phyloP scores from a whole-genome alignment of 805 yeast genomes.

The Candida ovalis region DNA sequence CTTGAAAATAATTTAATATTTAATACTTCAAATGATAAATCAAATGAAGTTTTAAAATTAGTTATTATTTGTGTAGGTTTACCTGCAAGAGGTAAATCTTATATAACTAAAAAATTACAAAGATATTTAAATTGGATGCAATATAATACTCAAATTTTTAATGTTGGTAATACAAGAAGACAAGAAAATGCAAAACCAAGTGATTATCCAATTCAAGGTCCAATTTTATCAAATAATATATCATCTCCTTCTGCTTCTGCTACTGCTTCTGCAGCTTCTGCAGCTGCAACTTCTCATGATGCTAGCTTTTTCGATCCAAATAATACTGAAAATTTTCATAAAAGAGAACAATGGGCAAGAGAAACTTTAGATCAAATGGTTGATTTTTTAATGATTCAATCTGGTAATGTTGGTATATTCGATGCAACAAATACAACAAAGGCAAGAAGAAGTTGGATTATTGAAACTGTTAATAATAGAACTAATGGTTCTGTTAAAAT shows the following conservation, averaged over 20 bases:
- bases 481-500: constrained; percentile 34
- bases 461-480: constrained; percentile 33
- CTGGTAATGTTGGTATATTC: constrained; percentile 52
- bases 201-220: constrained; percentile 33
- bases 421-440: constrained; percentile 58
- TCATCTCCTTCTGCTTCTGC: no score
- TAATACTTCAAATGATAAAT: constrained; percentile 10
- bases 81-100: constrained; percentile 76
- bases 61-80: constrained; percentile 71
- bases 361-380: constrained; percentile 46
- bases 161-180: constrained; percentile 72
- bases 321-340: constrained; percentile 38
- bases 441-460: constrained; percentile 38
- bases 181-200: constrained; percentile 44
- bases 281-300: constrained; percentile 24
- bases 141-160: constrained; percentile 61
- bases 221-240: constrained; percentile 25
- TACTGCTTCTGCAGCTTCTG: no score
- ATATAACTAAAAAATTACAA: constrained; percentile 61
- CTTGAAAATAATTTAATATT: not conserved
- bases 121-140: constrained; percentile 58
- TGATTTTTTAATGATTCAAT: constrained; percentile 37
- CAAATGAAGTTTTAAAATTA: constrained; percentile 39
- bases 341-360: constrained; percentile 50
- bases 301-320: constrained; percentile 41